Conservation (phyloP, 495 filamentous ascomycete species). For the Penicillium daleae region DNA sequence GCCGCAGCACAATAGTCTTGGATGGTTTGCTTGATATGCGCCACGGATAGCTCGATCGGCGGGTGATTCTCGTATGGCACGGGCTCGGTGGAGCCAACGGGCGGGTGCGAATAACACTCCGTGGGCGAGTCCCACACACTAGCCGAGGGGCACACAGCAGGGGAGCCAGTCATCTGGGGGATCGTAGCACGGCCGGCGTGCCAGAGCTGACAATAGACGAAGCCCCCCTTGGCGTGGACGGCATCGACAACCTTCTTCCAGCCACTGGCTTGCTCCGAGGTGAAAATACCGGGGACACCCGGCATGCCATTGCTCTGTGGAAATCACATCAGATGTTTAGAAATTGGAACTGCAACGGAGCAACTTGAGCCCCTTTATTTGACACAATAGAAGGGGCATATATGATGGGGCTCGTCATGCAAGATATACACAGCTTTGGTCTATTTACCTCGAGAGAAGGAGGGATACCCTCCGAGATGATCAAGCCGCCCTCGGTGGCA, state of each 20-base stretch:
- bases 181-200: conserved; percentile 54
- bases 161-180: conserved; percentile 47
- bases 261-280: conserved; percentile 46
- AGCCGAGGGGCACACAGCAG: conserved; percentile 43
- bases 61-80: conserved; percentile 49
- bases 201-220: conserved; percentile 59
- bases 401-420: neutral
- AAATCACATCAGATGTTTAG: neutral
- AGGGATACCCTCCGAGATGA: conserved; percentile 60
- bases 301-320: conserved; percentile 48
- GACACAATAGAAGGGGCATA: neutral
- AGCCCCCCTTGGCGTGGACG: conserved; percentile 56
- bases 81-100: conserved; percentile 38
- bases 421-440: neutral
- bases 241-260: conserved; percentile 58
- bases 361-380: neutral
- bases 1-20: conserved; percentile 60
- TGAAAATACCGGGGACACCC: conserved; percentile 55
- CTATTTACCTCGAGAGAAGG: conserved; percentile 47
- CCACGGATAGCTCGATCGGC: conserved; percentile 50
- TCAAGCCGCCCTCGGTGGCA: conserved; percentile 54
- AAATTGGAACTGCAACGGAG: neutral
- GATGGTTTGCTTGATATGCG: conserved; percentile 48
- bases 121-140: conserved; percentile 45
- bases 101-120: conserved; percentile 41